Base-by-base conservation (phyloP, 2,329 filamentous ascomycete species). In the Ophiostoma fasciatum region DNA sequence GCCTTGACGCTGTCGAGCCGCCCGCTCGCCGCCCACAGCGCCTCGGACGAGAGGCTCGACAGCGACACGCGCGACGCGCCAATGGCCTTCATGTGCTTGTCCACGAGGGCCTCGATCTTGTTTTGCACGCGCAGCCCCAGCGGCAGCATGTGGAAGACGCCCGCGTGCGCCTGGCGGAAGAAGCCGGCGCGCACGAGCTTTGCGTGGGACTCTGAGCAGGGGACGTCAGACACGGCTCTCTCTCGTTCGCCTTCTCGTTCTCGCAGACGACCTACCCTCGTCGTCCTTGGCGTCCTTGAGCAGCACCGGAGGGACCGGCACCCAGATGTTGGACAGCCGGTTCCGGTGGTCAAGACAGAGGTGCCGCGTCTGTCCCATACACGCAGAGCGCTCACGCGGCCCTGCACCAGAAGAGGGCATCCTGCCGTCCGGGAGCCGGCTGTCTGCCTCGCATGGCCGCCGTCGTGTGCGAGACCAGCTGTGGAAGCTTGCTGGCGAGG, bases 81-180 rank as follows among this genome's bases (percentile, higher is more conserved):
- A 46, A 90, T 58, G 23, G 67, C 69, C 35, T 64, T 63, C 90
- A 98, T 98, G 52, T 94, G 76, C 51, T 80, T 82, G 52, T 94
- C 87, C 46, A 98, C 79, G 10, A 96, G 60, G 10, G 61, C 60
- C 51, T 94, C 85, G 21, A 96, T 63, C 55, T 96, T 98, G 35
- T 84, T 72, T 49, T 94, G 85, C 0, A 96, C 83, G 20, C 84
- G 72, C 21, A 84, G 66, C 0, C 90, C 90, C 0, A 98, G 60
- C 0, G 90, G 90, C 1, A 98, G 66, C 51, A 94, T 68, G 50
- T 98, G 90, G 49, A 94, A 98, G 25, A 96, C 74, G 20, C 90
- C 90, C 7, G 87, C 74, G 52, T 94, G 81, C 15, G 84, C 78
- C 74, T 85, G 46, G 29, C 79, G 74, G 31, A 87, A 54, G 49